phyloP scores from a whole-genome alignment of 2,329 filamentous ascomycete genomes.

The Gaeumannomyces sp. region DNA sequence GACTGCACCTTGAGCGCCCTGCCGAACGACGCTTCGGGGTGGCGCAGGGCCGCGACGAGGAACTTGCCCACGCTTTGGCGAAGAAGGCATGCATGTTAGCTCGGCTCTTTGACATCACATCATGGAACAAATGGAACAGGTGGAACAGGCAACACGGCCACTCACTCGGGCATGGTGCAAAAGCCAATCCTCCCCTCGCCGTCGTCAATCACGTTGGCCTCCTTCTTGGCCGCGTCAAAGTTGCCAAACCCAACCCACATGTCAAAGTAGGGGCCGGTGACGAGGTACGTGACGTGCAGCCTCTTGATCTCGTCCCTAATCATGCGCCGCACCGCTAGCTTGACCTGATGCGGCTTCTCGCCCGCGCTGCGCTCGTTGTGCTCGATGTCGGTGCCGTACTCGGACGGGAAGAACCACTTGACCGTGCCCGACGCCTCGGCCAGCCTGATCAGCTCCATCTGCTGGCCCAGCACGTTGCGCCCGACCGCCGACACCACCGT shows the following conservation, averaged over 20 bases:
- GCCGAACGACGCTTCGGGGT: constrained; percentile 46
- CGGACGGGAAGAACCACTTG: constrained; percentile 60
- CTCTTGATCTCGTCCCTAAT: constrained; percentile 46
- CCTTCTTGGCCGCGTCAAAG: constrained; percentile 51
- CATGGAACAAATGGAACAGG: too few relatives aligned
- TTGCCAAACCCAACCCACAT: constrained; percentile 53
- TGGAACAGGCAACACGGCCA: constrained; percentile 12
- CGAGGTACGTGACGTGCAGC: constrained; percentile 59
- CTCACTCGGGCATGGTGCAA: constrained; percentile 66
- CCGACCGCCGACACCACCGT: constrained; percentile 62
- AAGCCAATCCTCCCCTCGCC: constrained; percentile 59
- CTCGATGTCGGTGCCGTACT: constrained; percentile 62
- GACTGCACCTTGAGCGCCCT: constrained; percentile 63
- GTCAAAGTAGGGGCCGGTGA: constrained; percentile 64
- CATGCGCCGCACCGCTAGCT: constrained; percentile 60
- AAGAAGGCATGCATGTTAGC: background rate
- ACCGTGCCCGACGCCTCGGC: constrained; percentile 49
- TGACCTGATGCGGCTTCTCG: constrained; percentile 64
- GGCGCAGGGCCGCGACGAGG: constrained; percentile 54
- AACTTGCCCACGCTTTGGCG: constrained; percentile 50
- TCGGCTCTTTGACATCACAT: background rate
- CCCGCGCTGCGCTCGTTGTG: constrained; percentile 48
- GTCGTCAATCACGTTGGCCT: constrained; percentile 55
- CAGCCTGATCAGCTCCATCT: constrained; percentile 55
- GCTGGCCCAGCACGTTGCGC: constrained; percentile 52